Evolutionary conservation across 2,329 filamentous ascomycete species (phyloP).

Genomic region (Pseudopithomyces maydicus): DNA sequence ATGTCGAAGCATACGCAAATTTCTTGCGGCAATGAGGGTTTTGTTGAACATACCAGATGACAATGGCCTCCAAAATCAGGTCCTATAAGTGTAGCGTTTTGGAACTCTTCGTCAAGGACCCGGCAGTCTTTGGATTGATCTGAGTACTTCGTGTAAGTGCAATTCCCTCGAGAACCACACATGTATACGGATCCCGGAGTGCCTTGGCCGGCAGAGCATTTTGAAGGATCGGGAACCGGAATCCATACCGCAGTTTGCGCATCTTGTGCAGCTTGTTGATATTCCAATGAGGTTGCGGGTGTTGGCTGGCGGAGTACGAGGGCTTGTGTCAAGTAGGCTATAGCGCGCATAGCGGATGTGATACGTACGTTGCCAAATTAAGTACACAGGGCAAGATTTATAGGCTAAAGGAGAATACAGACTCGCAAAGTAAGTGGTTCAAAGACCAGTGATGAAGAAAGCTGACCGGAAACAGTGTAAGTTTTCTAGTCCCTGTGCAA

Average conservation of each 20-base stretch:
- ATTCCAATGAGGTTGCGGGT: neutral
- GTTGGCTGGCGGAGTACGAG: neutral
- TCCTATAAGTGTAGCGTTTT: neutral
- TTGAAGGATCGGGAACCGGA: neutral
- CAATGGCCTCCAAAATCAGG: neutral
- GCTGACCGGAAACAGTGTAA: too few species aligned
- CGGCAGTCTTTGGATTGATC: neutral
- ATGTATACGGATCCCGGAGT: neutral
- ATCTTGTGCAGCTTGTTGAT: neutral
- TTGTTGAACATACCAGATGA: neutral
- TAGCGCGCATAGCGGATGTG: neutral
- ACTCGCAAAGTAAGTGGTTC: too few species aligned
- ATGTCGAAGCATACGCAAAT: neutral
- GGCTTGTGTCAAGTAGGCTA: neutral
- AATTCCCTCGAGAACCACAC: neutral
- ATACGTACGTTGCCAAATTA: too few species aligned
- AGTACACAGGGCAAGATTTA: too few species aligned
- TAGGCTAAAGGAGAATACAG: too few species aligned
- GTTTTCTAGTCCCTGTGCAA: too few species aligned
- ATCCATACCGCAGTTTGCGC: neutral
- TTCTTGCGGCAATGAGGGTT: neutral
- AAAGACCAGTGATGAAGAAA: too few species aligned
- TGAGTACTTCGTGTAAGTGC: neutral
- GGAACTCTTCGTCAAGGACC: neutral
- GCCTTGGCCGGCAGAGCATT: neutral